phyloP scores from a whole-genome alignment of 139 green algal species.

The Tetradesmus lagerheimii region DNA sequence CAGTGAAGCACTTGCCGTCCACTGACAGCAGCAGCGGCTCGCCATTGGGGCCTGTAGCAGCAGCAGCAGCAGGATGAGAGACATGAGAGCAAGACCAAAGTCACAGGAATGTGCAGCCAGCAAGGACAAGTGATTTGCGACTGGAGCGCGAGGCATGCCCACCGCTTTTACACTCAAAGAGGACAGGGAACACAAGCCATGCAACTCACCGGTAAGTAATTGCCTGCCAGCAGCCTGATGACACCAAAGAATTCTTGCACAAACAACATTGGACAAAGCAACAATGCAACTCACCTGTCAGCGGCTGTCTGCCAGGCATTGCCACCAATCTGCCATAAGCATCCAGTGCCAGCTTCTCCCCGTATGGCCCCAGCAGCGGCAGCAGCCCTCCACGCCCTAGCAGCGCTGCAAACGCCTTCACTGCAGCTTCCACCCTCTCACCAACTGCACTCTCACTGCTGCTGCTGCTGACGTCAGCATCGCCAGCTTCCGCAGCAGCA shows the following conservation, averaged over 20 bases:
- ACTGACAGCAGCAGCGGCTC: constrained; percentile 6
- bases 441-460: constrained; percentile 10
- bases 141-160: no score
- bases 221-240: no score
- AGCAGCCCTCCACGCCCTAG: constrained; percentile 6
- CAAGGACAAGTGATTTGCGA: no score
- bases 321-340: not conserved
- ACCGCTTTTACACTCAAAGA: no score
- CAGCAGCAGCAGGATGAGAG: constrained; percentile 14
- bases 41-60: not conserved
- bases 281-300: not conserved
- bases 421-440: constrained; percentile 1
- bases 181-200: no score
- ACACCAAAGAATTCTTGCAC: no score
- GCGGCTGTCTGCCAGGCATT: not conserved
- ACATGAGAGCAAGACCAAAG: no score
- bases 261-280: no score
- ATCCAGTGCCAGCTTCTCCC: not conserved
- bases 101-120: no score
- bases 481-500: not conserved
- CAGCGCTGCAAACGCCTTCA: constrained; percentile 18
- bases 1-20: constrained; percentile 17
- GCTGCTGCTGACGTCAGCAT: not conserved
- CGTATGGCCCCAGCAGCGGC: not conserved
- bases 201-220: no score